phyloP scores from a whole-genome alignment of 2,329 filamentous ascomycete genomes.

The Aspergillus pseudonomiae region DNA sequence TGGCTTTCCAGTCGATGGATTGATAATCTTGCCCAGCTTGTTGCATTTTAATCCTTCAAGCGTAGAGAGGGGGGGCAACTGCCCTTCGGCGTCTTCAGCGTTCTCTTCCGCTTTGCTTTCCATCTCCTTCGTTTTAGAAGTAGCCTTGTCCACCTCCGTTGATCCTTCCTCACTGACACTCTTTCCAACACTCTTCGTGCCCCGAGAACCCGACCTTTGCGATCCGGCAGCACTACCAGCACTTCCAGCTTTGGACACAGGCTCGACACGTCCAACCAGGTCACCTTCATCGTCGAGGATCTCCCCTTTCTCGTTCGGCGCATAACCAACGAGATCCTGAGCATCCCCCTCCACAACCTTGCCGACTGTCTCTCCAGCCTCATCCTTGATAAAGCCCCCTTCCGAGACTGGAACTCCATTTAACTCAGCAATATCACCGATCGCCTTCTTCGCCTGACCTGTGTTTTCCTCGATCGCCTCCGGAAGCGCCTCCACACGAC shows the following conservation, averaged over 20 bases:
- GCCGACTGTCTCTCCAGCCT: slow-evolving; percentile 42
- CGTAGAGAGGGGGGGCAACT: slow-evolving; percentile 37
- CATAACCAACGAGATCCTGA: slow-evolving; percentile 43
- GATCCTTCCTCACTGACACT: slow-evolving; percentile 55
- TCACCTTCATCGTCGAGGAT: slow-evolving; percentile 30
- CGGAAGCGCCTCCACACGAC: slow-evolving; percentile 37
- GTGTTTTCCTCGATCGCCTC: slow-evolving; percentile 28
- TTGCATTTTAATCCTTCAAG: slow-evolving; percentile 47
- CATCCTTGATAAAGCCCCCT: slow-evolving; percentile 57
- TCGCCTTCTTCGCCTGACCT: slow-evolving; percentile 30
- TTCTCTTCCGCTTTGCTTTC: slow-evolving; percentile 12
- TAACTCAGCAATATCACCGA: slow-evolving; percentile 39
- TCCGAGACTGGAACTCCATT: slow-evolving; percentile 51
- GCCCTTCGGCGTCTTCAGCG: slow-evolving; percentile 36
- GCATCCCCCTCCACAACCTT: slow-evolving; percentile 46
- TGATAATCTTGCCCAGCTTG: slow-evolving; percentile 49
- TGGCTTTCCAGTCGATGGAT: slow-evolving; percentile 46
- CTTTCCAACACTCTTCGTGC: slow-evolving; percentile 31
- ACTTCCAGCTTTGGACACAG: slow-evolving; percentile 34
- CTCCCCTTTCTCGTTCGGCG: slow-evolving; percentile 45
- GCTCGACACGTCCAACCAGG: slow-evolving; percentile 2
- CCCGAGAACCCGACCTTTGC: slow-evolving; percentile 27
- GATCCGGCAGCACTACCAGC: slow-evolving; percentile 34
- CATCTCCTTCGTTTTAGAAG: slow-evolving; percentile 49
- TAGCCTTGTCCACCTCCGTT: slow-evolving; percentile 51